These are phyloP conservation scores for Lactarius hengduanensis DNA, from an alignment of 768 basidiomycete species.

Conservation along the genomic window DNA sequence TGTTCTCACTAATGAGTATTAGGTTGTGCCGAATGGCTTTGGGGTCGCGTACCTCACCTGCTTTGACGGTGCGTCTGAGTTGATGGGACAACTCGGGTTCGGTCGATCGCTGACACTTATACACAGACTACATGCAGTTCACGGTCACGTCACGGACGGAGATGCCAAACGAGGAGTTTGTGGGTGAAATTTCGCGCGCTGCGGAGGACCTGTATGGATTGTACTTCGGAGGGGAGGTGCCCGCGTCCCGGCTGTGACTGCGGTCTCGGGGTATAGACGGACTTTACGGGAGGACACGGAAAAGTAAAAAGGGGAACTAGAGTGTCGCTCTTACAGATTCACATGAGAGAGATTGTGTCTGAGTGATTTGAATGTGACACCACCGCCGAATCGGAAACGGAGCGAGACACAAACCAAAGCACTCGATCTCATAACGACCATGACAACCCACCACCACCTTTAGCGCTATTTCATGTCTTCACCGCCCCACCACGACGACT, in stretches of 20 bases:
- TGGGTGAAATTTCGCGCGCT: slow-evolving; percentile 62
- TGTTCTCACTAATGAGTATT: not conserved
- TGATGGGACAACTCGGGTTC: not conserved
- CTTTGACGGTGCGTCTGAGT: slow-evolving; percentile 55
- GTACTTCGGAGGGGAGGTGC: slow-evolving; percentile 31
- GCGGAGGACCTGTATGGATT: slow-evolving; percentile 71
- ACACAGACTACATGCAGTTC: slow-evolving; percentile 73
- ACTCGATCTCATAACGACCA: not conserved
- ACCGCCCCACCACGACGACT: slow-evolving; percentile 4
- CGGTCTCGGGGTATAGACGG: not conserved
- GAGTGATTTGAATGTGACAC: not conserved
- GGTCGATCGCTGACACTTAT: not conserved
- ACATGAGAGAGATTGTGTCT: too few species aligned
- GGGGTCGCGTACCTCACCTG: slow-evolving; percentile 96
- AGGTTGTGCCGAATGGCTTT: slow-evolving; percentile 90
- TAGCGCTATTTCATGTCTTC: slow-evolving; percentile 10
- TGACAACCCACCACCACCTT: not conserved
- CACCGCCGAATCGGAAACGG: not conserved
- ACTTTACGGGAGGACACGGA: not conserved
- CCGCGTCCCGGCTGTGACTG: slow-evolving; percentile 20
- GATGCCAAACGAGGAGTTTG: slow-evolving; percentile 77
- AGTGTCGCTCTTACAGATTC: not conserved
- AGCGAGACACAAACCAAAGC: not conserved
- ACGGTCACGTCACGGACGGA: slow-evolving; percentile 85
- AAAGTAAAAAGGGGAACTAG: too few species aligned